Evolutionary conservation across 2,329 filamentous ascomycete genomes (phyloP), one percentile per base, ranked within the genome.

Genomic region (Hymenoscyphus fraxineus): DNA sequence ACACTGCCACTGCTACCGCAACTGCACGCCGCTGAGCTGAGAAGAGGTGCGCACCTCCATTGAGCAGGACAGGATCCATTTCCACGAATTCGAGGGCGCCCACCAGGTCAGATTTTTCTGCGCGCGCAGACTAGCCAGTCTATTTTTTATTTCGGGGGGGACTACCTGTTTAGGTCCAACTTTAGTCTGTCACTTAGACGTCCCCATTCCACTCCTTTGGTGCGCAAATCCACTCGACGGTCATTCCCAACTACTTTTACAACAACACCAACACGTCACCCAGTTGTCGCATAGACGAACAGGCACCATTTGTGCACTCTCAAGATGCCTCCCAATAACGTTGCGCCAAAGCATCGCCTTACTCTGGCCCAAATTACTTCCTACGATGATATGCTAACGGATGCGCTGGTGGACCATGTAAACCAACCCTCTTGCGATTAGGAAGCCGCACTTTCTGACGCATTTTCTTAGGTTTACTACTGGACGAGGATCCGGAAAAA

Each of bases 401-500:
- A 99, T 83, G 91, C 92, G 70, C 87, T 99, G 61, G 88, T 99
- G 66, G 95, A 99, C 78, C 92, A 94, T 80, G 94, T 97, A 84
- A 79, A 90, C 59, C 39, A 60, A 60, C 61, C 62, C 61, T 47
- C n/a, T 41, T 47, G 58, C 32, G 27, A 55, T 47, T 61, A 67
- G 70, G 59, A 51, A 22, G 32, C n/a, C 47, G 22, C 47, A 54
- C n/a, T 12, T 59, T 64, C 62, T 61, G 13, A 66, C 56, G 35
- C 16, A 32, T 40, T 3, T 67, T 41, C 62, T 64, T 70, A 97
- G 94, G 89, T 92, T 10, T 97, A 91, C 78, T 99, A 95, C 81
- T 98, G 95, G 94, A 94, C 94, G 6, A 91, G 86, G 3, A 97
- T 97, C 65, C 93, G 94, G 69, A 99, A 99, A 79, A 97, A 98